phyloP scores from a whole-genome alignment of 345 rosid species.

The Cardiospermum halicacabum region DNA sequence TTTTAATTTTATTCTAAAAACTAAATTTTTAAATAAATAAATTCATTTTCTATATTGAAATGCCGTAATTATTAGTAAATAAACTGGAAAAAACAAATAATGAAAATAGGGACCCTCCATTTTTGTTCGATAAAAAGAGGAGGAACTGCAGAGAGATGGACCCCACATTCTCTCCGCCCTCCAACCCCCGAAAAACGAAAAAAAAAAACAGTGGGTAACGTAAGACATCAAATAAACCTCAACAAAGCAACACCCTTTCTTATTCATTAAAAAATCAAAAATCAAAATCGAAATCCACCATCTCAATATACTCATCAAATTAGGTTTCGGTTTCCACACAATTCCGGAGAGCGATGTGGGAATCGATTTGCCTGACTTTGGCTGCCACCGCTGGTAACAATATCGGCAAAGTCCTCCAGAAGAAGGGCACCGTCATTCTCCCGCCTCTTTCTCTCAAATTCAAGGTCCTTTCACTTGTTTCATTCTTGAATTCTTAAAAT shows the following conservation, averaged over 20 bases:
- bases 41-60: too few relatives aligned
- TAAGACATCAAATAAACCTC: background rate
- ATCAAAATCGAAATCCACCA: background rate
- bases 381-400: slow-evolving; percentile 98
- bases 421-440: slow-evolving; percentile 91
- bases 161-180: background rate
- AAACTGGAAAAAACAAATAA: too few relatives aligned
- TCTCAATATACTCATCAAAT: background rate
- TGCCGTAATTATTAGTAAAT: too few relatives aligned
- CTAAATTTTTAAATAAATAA: too few relatives aligned
- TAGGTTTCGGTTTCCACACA: background rate
- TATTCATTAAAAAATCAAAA: background rate
- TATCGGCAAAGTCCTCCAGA: slow-evolving; percentile 92
- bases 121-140: background rate
- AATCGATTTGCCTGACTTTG: slow-evolving; percentile 73
- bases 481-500: background rate
- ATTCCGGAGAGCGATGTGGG: slow-evolving; percentile 57
- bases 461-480: slow-evolving; percentile 46
- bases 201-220: slow-evolving; percentile 7
- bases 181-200: background rate
- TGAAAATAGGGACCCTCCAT: too few relatives aligned
- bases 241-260: background rate
- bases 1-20: too few relatives aligned
- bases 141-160: background rate
- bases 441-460: slow-evolving; percentile 98